Evolutionary conservation across 441 rosid species (phyloP), one percentile per base, ranked within the genome.

Genomic region (Croton setiger): DNA sequence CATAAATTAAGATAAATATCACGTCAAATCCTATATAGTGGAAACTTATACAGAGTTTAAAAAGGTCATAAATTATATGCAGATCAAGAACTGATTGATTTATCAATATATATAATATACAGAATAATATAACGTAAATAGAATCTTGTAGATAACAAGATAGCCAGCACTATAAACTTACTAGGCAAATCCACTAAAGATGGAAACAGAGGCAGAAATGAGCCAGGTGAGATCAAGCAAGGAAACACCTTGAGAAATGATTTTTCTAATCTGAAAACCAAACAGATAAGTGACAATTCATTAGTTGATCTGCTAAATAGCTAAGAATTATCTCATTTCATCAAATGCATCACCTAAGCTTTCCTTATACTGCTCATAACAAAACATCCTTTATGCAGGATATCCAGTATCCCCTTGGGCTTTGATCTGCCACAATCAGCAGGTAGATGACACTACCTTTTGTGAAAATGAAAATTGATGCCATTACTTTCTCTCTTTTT

Each of bases 141-240:
- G 45, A 60, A 62, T 10, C 15, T 37, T 21, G 20, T 52, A 71
- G 60, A 47, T 4, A 45, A 54, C 17, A 20, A 44, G 53, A 62
- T 61, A 65, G 56, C 66, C 17, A 63, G 54, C 41, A 33, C 59
- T 27, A 60, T 11, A 68, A 78, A 81, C 87, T 84, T 76, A 94
- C 99, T 80, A 74, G 99, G 99, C 81, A 95, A 84, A 78, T 95
- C 98, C 75, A 90, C 60, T 62, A 95, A 71, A 74, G 99, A 89
- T 69, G 94, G 90, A 84, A 92, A 89, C 15, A 92, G 82, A 39
- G 97, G 98, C 72, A 95, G 97, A 84, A 95, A 92, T 64, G 98
- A 95, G 5, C 95, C 96, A 65, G 92, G 83, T 57, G 99, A 90
- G 60, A 89, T 88, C 78, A 92, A 60, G 72, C 85, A 94, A 0